Percentiles rank a stretch among this genome's conserved stretches.
These are phyloP conservation scores for Babesia gibsoni DNA, from an alignment of 169 alveolate species.

Conservation along the genomic window DNA sequence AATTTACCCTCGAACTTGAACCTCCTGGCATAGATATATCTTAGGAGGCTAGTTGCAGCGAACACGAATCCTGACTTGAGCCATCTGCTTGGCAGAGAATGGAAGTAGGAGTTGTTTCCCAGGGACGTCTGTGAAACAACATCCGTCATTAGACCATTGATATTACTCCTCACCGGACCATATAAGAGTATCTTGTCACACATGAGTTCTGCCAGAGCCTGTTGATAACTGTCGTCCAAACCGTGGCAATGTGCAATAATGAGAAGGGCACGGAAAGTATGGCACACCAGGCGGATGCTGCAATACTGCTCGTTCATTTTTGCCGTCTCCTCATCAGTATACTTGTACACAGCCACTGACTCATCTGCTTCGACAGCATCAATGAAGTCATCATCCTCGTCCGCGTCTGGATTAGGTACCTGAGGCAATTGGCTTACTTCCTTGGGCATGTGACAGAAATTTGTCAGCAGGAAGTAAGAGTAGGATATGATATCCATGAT, in stretches of 20 bases:
- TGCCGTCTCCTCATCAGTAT: not conserved
- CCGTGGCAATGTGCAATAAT: conserved; percentile 14
- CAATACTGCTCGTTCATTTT: not conserved
- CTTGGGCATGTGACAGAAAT: conserved; percentile 5
- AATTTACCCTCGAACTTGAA: conserved; percentile 27
- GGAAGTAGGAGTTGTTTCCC: conserved; percentile 29
- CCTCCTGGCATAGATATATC: conserved; percentile 27
- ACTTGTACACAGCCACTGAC: not conserved
- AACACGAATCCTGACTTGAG: conserved; percentile 28
- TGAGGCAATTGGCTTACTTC: conserved; percentile 3
- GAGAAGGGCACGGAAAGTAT: conserved; percentile 18
- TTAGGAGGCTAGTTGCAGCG: conserved; percentile 14
- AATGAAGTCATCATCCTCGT: conserved; percentile 7
- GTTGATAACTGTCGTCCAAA: conserved; percentile 24
- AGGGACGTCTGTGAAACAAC: conserved; percentile 27
- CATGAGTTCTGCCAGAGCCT: conserved; percentile 14
- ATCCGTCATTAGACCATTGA: conserved; percentile 20
- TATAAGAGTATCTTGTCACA: conserved; percentile 34
- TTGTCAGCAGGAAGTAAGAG: conserved; percentile 23
- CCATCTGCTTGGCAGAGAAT: conserved; percentile 33
- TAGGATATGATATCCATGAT: conserved; percentile 23
- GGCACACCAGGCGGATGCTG: not conserved
- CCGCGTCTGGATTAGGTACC: not conserved
- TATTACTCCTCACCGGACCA: conserved; percentile 33
- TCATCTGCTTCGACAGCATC: conserved; percentile 29